Evolutionary conservation across 805 yeast species (phyloP).

Genomic region (Lipomyces mesembrius): DNA sequence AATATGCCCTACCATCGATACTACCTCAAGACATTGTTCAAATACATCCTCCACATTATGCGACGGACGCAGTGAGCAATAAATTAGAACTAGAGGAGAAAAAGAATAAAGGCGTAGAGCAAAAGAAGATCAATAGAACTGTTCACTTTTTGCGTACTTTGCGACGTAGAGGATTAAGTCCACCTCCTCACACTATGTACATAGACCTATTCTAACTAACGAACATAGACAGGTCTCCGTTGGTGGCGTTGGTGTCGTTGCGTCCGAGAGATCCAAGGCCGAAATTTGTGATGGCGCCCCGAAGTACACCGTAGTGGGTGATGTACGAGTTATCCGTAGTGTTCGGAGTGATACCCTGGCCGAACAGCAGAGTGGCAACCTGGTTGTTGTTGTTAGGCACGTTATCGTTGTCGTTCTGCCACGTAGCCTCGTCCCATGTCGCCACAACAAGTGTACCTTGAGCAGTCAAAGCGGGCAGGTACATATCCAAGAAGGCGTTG

Average conservation of each 20-base stretch:
- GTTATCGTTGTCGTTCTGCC: not conserved
- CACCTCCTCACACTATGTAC: too few species aligned
- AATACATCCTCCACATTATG: too few species aligned
- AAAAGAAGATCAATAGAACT: too few species aligned
- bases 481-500: not conserved
- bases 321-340: not conserved
- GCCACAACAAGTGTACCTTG: not conserved
- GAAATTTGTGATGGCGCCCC: not conserved
- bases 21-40: too few species aligned
- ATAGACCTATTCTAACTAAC: not conserved
- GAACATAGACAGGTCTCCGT: not conserved
- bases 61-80: too few species aligned
- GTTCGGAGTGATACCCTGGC: not conserved
- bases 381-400: not conserved
- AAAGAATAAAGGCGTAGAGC: too few species aligned
- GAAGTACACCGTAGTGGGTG: not conserved
- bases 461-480: not conserved
- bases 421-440: not conserved
- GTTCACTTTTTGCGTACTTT: too few species aligned
- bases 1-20: too few species aligned
- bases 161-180: too few species aligned
- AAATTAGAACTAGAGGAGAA: too few species aligned
- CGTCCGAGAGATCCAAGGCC: not conserved
- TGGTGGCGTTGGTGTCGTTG: conserved; percentile 1
- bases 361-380: not conserved